These are phyloP conservation scores for Hyaloscypha variabilis DNA, from an alignment of 495 filamentous ascomycete species.

Conservation along the genomic window DNA sequence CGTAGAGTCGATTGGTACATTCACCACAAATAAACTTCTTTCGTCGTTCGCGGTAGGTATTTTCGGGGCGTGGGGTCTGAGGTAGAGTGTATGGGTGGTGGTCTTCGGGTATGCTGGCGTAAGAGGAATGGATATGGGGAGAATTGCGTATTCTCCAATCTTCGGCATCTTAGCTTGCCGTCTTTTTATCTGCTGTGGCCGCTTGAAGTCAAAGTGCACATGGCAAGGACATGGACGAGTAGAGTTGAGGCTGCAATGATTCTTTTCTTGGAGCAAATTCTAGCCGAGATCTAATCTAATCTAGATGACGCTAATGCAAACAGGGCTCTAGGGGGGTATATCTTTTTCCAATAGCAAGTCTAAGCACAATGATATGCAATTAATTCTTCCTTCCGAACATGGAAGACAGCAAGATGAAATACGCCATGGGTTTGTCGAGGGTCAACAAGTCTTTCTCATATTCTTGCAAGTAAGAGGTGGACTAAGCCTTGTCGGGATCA, in stretches of 20 bases:
- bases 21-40: slow-evolving; percentile 83
- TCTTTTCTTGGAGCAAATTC: slow-evolving; percentile 21
- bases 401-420: neutral
- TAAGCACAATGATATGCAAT: slow-evolving; percentile 13
- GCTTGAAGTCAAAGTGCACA: neutral
- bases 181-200: slow-evolving; percentile 2
- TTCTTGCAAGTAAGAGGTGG: neutral
- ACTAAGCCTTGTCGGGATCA: slow-evolving; percentile 62
- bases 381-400: neutral
- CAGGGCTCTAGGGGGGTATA: neutral
- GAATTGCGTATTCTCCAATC: slow-evolving; percentile 50
- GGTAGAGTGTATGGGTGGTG: slow-evolving; percentile 83
- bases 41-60: slow-evolving; percentile 70
- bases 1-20: slow-evolving; percentile 85
- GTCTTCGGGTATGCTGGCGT: slow-evolving; percentile 57
- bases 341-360: slow-evolving; percentile 28
- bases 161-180: slow-evolving; percentile 11
- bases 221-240: neutral
- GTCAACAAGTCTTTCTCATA: neutral
- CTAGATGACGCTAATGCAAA: slow-evolving; percentile 17
- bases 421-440: neutral
- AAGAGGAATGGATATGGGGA: slow-evolving; percentile 63
- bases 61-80: slow-evolving; percentile 78
- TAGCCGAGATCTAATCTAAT: slow-evolving; percentile 30
- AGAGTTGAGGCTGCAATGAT: slow-evolving; percentile 10